Base-by-base conservation (phyloP, 352 stramenopile genomes). In the Globisporangium okanoganense region DNA sequence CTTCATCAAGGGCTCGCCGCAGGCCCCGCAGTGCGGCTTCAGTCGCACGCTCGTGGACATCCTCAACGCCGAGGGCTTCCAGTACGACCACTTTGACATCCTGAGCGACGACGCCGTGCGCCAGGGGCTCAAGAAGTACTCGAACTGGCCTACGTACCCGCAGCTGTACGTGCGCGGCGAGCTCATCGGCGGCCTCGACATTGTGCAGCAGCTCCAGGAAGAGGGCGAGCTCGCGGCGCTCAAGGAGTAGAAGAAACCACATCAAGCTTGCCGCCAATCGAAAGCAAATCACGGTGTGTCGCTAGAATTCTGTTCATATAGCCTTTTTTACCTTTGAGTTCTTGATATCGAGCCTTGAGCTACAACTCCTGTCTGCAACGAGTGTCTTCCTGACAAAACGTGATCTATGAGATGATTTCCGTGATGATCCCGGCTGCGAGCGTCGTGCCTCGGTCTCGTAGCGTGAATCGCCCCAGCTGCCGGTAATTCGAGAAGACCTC, bases 81-180 rank as follows among this genome's bases (percentile, higher is more conserved):
- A 84, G 25, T 99, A 98, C 72, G 92, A 97, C 65, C 80, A 88
- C 62, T 99, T 99, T 67, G 93, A 99, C 71, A 99, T 99, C 69
- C 73, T 99, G 4, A 79, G 93, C 63, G 97, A 99, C 80, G 85
- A 98, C 61, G 93, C 96, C 53, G 73, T 99, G 50, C 92, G 97
- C 40, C 88, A 99, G 73, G 96, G 93, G 13, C 83, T 99, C 47
- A 99, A 99, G 76, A 92, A 95, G 64, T 98, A 94, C 70, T 97
- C 82, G 10, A 98, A 99, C 80, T 99, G 97, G 97, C 97, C 97
- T 10, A 99, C 97, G 18, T 99, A 96, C 79, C 97, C 97, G 12
- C 95, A 99, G 70, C 69, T 99, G 6, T 99, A 99, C 79, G 87
- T 99, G 25, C 91, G 97, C 36, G 97, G 97, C 49, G 94, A 99